Evolutionary conservation across 139 green algal species (phyloP).

Genomic region (Edaphochlamys debaryana): DNA sequence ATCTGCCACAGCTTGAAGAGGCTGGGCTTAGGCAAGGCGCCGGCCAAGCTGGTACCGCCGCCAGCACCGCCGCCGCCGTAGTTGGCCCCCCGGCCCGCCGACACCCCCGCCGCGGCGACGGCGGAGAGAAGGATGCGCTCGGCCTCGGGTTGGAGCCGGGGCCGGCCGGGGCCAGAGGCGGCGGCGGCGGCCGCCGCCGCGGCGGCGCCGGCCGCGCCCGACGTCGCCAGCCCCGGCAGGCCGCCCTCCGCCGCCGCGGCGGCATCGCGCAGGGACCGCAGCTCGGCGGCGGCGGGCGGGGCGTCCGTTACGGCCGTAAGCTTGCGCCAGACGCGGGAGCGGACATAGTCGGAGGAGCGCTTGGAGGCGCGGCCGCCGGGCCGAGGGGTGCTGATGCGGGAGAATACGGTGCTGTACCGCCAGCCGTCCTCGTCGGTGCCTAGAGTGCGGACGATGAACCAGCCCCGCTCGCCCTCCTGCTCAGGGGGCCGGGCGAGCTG

Average conservation of each 20-base stretch:
- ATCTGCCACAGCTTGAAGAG: slow-evolving; percentile 51
- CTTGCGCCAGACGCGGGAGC: slow-evolving; percentile 61
- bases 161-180: background rate
- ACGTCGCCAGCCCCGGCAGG: background rate
- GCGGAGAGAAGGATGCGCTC: slow-evolving; percentile 31
- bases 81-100: background rate
- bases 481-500: slow-evolving; percentile 28
- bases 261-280: too few relatives aligned
- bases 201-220: background rate
- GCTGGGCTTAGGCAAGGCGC: slow-evolving; percentile 42
- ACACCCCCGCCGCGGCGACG: slow-evolving; percentile 13
- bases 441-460: slow-evolving; percentile 56
- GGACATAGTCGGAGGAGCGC: slow-evolving; percentile 62
- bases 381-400: slow-evolving; percentile 45
- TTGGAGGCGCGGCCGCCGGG: slow-evolving; percentile 68
- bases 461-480: slow-evolving; percentile 56
- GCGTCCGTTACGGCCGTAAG: background rate
- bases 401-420: slow-evolving; percentile 68
- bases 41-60: slow-evolving; percentile 25
- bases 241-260: background rate
- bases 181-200: background rate
- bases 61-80: background rate
- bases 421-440: slow-evolving; percentile 72
- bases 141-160: slow-evolving; percentile 17
- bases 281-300: too few relatives aligned